Evolutionary conservation across 495 filamentous ascomycete species (phyloP), one percentile per base, ranked within the genome.

Genomic region (Durotheca rogersii): DNA sequence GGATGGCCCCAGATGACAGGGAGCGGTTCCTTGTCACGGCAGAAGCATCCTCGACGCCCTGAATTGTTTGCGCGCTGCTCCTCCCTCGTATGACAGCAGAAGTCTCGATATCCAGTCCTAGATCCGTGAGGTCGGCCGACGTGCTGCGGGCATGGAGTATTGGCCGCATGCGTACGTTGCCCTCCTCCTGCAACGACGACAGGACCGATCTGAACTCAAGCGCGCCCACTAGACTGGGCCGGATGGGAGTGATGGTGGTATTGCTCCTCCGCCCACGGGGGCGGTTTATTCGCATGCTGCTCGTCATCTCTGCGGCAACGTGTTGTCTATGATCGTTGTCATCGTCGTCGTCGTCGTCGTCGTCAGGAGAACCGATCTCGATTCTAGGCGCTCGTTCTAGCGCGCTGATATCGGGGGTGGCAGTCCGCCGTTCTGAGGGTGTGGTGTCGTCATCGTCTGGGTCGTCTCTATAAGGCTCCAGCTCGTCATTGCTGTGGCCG

Each of bases 121-220:
- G 48, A 14, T 48, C 47, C 14, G 67, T 51, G 34, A 71, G 77
- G 31, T 86, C 81, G 41, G 90, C 84, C 1, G 88, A 89, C 64
- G 88, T 88, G 43, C 86, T 78, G 39, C 87, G 79, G 11, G 81
- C 66, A 29, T 49, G 55, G 53, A 85, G 77, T 25, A 95, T 82
- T 9, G 82, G 81, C 14, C 80, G 72, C 27, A 85, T 73, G 38
- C 83, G 79, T 36, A 86, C 79, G 51, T 87, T 92, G 56, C 86
- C 80, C 21, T 84, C 85, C 57, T 83, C 89, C 55, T 93, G 82
- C 37, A 97, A 69, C 3, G 88, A 87, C 5, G 85, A 84, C 37
- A 99, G 74, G 9, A 96, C 86, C 2, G 91, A 89, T 50, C 89
- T 82, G 59, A 99, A 99, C 67, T 99, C 94, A 42, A 99, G 71